Evolutionary conservation across 139 green algal species (phyloP), one percentile per base, ranked within the genome.

Genomic region (Micractinium sp.): DNA sequence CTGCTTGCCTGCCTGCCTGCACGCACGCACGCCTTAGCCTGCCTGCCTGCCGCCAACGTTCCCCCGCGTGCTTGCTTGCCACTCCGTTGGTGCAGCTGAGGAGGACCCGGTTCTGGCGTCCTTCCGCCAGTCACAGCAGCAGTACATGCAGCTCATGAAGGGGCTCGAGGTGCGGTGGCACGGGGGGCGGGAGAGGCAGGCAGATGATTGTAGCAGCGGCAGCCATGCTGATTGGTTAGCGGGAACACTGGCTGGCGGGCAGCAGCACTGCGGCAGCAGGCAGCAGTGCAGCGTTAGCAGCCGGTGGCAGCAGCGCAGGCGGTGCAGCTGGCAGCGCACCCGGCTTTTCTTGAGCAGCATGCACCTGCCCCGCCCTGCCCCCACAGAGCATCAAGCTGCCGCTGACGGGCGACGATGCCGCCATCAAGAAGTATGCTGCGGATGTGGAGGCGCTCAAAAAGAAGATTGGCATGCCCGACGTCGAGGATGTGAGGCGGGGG

Each of bases 371-470:
- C 41, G 39, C 29, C 61, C 60, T 5, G 22, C 35, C 25, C 23
- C 18, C 79, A 60, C 89, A 95, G 92, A 91, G 81, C 56, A 94
- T 95, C 66, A 66, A 73, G 18, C 47, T 95, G 29, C 93, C 93
- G 0, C 76, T 95, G 61, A 90, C 86, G 22, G 93, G 92, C 27
- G 92, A 95, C 88, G 87, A 89, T 20, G 82, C 80, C 19, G 92
- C 93, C 12, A 78, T 95, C 18, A 91, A 90, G 36, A 93, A 95
- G 85, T 95, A 93, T 84, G 92, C 91, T 19, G 47, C 80, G 3
- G 84, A 94, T 9, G 89, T 95, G 80, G 89, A 95, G 76, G 80
- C 84, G 3, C 85, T 95, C 38, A 93, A 92, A 33, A 90, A 91
- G 61, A 38, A 92, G 89, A 87, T 91, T 82, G 92, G 92, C 74